phyloP scores from a whole-genome alignment of 495 filamentous ascomycete genomes.

The Hamigera avellanea region DNA sequence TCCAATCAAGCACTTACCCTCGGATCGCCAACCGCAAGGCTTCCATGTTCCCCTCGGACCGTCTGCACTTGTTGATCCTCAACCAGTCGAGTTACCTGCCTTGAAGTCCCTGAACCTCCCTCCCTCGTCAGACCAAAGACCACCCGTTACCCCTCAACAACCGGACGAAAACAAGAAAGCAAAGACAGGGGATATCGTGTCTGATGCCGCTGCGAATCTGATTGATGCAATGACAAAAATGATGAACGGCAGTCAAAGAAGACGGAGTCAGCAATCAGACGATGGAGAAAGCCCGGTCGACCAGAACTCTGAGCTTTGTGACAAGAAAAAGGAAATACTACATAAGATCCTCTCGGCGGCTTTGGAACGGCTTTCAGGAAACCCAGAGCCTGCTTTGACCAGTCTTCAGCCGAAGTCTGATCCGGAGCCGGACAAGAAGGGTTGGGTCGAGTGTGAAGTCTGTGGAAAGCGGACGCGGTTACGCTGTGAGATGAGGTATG shows the following conservation, averaged over 20 bases:
- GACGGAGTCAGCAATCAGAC: constrained; percentile 15
- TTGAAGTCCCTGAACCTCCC: constrained; percentile 6
- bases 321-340: constrained; percentile 23
- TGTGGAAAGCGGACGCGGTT: constrained; percentile 47
- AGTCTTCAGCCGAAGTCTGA: constrained; percentile 3
- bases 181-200: constrained; percentile 16
- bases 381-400: neutral
- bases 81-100: constrained; percentile 5
- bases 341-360: constrained; percentile 24
- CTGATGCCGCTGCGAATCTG: constrained; percentile 22
- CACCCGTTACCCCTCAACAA: constrained; percentile 2
- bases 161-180: neutral
- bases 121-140: constrained; percentile 3
- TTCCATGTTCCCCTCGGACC: neutral
- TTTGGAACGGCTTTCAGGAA: constrained; percentile 17
- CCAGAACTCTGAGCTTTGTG: constrained; percentile 14
- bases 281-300: constrained; percentile 14
- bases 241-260: constrained; percentile 19
- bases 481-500: constrained; percentile 63
- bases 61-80: constrained; percentile 2
- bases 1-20: constrained; percentile 1
- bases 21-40: too few species aligned
- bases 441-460: constrained; percentile 33
- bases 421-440: constrained; percentile 18
- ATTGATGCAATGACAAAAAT: constrained; percentile 28